phyloP scores from a whole-genome alignment of 331 rosid species.

The Malus hybrid region DNA sequence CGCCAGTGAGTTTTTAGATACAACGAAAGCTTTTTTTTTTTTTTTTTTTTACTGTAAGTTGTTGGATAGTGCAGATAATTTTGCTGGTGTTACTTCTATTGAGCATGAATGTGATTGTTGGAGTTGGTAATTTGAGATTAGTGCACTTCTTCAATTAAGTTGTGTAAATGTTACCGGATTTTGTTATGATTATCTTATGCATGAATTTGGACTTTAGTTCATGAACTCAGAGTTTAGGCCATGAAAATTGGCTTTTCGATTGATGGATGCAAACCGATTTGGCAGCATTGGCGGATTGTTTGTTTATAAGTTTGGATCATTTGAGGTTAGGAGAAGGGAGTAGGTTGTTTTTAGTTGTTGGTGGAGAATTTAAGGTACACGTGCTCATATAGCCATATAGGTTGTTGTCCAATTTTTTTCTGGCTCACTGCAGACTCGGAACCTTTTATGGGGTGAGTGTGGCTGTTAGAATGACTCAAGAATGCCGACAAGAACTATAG shows the following conservation, averaged over 20 bases:
- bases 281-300: not conserved
- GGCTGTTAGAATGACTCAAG: not conserved
- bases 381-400: no score
- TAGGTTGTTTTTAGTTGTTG: not conserved
- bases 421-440: not conserved
- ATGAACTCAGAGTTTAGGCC: not conserved
- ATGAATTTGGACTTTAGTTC: no score
- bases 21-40: not conserved
- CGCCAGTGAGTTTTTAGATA: slow-evolving; percentile 48
- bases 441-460: not conserved
- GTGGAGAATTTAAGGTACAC: not conserved
- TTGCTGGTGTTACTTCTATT: not conserved
- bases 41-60: not conserved
- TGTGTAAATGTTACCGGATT: not conserved
- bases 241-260: not conserved
- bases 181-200: not conserved
- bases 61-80: not conserved
- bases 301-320: not conserved
- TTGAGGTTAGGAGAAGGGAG: not conserved
- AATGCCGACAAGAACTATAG: not conserved
- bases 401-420: not conserved
- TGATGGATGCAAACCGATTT: not conserved
- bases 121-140: not conserved
- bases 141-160: not conserved
- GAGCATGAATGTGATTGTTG: not conserved